Base-by-base conservation (phyloP, 176 grass and related monocot genomes). In the Zoysia japonica region DNA sequence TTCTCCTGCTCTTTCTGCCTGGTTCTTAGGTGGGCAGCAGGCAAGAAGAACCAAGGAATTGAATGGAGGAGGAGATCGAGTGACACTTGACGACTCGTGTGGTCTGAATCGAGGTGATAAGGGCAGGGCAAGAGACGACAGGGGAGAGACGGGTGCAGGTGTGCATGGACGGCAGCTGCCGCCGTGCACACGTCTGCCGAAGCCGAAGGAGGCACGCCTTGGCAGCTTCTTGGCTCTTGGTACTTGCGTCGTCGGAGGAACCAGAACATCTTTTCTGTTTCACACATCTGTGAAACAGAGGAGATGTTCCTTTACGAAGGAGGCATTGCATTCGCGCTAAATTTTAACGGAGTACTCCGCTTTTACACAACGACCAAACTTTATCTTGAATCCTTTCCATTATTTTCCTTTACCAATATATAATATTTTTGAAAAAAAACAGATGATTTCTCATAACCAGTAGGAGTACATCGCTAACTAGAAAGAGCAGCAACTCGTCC, bases 401-500 rank as follows among this genome's bases (percentile, higher is more conserved):
- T 47, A 47, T 47, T 47, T 3, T 47, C 45, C 2, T 7, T 47
- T 47, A 47, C 8, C 5, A 47, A 47, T 47, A 47, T 47, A 5
- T 7, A 5, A 47, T 47, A 28, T 28, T 28, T 47, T 47, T 47
- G 2, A 47, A 28, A 5, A 5, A 47, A 47, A 47, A 47, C 8
- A 47, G 45, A 7, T 7, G 45, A 1, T 47, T 7, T 7, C 8
- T 47, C 45, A 47, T 28, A 47, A 28, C 5, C 8, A 47, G 28
- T 28, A 28, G 28, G 28, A 5, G 8, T 7, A 47, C 45, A 47
- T 47, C 45, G 3, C 45, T 5, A 47, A 42, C 20, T 86, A 93
- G 88, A 79, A 82, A 7, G 90, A 86, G 71, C 90, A 93, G 82
- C 90, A 93, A 17, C 76, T 87, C n/a, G 76, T 46, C 2, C 75